Evolutionary conservation across 179 eudicot species (phyloP).

Genomic region (Beta macrorhiza): DNA sequence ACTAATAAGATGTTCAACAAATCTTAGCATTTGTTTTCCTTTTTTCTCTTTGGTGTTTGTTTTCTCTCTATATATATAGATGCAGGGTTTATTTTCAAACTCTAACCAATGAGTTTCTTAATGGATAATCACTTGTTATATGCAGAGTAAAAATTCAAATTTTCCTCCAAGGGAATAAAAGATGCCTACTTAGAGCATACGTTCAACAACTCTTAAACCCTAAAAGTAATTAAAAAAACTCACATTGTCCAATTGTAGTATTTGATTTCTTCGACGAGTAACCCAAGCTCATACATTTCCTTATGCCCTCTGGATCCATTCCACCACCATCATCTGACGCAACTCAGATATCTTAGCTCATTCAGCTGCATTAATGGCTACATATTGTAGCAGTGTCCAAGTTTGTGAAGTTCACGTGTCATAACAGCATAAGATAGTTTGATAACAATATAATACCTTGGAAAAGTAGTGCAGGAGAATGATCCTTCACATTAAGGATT

Average conservation of each 20-base stretch:
- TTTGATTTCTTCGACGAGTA: conserved; percentile 88
- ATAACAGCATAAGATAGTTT: conserved; percentile 4
- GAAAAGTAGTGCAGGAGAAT: conserved; percentile 85
- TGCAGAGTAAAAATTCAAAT: not conserved
- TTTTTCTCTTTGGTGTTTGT: no score
- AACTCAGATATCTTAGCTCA: conserved; percentile 19
- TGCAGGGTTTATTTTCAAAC: not conserved
- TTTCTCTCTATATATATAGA: not conserved
- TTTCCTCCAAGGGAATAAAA: not conserved
- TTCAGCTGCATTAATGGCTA: conserved; percentile 8
- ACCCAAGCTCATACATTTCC: conserved; percentile 98
- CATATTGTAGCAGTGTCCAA: not conserved
- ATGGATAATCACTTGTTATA: not conserved
- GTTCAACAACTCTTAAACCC: not conserved
- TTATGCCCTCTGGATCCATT: conserved; percentile 84
- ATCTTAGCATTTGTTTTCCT: no score
- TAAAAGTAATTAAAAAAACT: conserved; percentile 21
- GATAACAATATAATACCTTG: conserved; percentile 50
- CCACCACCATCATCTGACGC: conserved; percentile 95
- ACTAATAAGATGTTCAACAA: no score
- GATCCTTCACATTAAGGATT: conserved; percentile 61
- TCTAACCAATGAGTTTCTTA: not conserved
- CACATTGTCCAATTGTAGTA: conserved; percentile 92
- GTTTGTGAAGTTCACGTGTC: not conserved
- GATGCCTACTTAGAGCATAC: not conserved